phyloP scores from a whole-genome alignment of 2,329 filamentous ascomycete species.

The Neonectria hederae region DNA sequence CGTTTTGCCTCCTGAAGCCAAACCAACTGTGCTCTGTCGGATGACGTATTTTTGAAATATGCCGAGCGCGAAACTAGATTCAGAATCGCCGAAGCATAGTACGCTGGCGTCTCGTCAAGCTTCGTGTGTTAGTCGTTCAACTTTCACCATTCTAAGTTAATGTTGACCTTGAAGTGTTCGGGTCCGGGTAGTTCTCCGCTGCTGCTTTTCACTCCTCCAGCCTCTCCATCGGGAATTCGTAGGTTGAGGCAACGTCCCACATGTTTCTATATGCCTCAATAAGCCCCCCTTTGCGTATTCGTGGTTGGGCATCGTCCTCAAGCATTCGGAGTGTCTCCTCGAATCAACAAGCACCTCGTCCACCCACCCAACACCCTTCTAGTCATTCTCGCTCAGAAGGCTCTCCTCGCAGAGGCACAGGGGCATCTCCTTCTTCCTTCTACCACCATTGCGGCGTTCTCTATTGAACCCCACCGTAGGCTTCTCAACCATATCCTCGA shows the following conservation, averaged over 20 bases:
- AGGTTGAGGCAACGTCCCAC: neutral
- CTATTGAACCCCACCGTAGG: no score
- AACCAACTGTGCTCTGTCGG: neutral
- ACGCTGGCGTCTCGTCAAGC: constrained; percentile 3
- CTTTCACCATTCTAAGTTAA: neutral
- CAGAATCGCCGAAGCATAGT: neutral
- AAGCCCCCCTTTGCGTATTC: neutral
- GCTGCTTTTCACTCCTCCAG: constrained; percentile 3
- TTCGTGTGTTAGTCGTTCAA: neutral
- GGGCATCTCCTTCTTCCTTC: no score
- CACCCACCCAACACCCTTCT: no score
- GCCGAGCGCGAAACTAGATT: neutral
- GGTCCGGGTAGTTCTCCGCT: constrained; percentile 3
- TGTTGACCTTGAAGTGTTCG: constrained; percentile 2
- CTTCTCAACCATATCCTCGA: no score
- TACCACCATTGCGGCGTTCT: no score
- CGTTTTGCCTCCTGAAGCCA: constrained; percentile 1
- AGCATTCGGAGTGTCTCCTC: no score
- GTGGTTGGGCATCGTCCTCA: neutral
- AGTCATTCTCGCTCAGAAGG: no score
- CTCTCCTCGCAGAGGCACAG: no score
- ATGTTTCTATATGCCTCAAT: neutral
- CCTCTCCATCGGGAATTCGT: neutral
- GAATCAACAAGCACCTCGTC: no score
- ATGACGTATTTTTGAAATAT: constrained; percentile 1